Base-by-base conservation (phyloP, 139 green algal genomes). In the Ulvella scutata region DNA sequence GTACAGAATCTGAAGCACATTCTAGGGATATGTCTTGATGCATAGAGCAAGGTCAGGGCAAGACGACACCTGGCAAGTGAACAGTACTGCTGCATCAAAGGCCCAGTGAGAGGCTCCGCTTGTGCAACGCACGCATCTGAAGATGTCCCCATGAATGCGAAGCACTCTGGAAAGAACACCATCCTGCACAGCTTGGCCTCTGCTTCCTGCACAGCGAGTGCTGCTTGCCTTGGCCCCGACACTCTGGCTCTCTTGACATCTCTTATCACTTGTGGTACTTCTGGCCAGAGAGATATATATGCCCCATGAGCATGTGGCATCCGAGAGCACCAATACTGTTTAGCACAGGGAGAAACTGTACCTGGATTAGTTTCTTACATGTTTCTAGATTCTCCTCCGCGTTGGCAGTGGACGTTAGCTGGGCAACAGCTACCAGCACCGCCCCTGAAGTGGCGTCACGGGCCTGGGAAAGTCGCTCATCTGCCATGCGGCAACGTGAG, bases 151-250 rank as follows among this genome's bases (percentile, higher is more conserved):
- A 98, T 90, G 79, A 96, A 97, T 4, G 85, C 87, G 79, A 93
- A 96, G 77, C 90, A 94, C 80, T 98, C 94, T 26, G 94, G 94
- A 3, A 98, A 85, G 79, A 95, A 97, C n/a, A 98, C 81, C 79
- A 96, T 89, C 2, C 23, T 35, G 61, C 79, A 89, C 3, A 86
- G 85, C 3, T 44, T 36, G 0, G 29, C 60, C 2, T 13, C 72
- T 2, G 88, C 87, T 0, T 84, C 74, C 82, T 89, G 80, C 40
- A 43, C n/a, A 60, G 20, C 20, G 43, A 60, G 43, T 60, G n/a
- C n/a, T n/a, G n/a, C n/a, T n/a, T n/a, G n/a, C n/a, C n/a, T n/a
- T n/a, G n/a, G n/a, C n/a, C n/a, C n/a, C n/a, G n/a, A n/a, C n/a
- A n/a, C n/a, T n/a, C n/a, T n/a, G n/a, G n/a, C n/a, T n/a, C n/a